These are phyloP conservation scores for Coemansia sp. DNA, from an alignment of 192 early-diverging fungal species.

Conservation along the genomic window DNA sequence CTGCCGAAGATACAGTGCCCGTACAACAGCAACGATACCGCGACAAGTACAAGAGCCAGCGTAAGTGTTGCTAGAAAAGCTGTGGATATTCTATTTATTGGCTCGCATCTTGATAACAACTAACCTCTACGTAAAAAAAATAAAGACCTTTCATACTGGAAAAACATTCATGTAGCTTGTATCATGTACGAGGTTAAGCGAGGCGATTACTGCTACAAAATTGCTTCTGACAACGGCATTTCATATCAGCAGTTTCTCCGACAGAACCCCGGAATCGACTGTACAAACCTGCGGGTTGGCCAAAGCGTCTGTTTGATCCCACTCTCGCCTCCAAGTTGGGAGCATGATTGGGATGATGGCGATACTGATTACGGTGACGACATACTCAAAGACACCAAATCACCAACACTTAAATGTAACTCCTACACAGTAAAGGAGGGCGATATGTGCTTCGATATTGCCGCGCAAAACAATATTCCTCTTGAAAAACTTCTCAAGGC, in stretches of 20 bases:
- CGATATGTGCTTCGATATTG: conserved; percentile 44
- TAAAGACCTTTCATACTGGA: not conserved
- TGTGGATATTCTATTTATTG: not conserved
- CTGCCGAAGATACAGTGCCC: not conserved
- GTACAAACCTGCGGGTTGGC: conserved; percentile 22
- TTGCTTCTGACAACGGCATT: conserved; percentile 34
- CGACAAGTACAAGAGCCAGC: not conserved
- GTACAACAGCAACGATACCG: conserved; percentile 5
- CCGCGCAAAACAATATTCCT: conserved; percentile 13
- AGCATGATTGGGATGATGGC: conserved; percentile 5
- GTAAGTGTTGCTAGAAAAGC: not conserved
- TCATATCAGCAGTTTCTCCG: conserved; percentile 37
- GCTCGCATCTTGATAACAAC: not conserved
- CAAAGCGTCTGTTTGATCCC: conserved; percentile 48
- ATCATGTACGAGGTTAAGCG: conserved; percentile 47
- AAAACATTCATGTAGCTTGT: conserved; percentile 11
- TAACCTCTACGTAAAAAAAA: not conserved
- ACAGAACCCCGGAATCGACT: conserved; percentile 49
- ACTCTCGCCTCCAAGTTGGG: conserved; percentile 3
- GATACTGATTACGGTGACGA: not conserved
- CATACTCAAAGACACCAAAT: not conserved
- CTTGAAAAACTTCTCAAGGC: conserved; percentile 17
- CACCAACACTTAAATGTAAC: conserved; percentile 6
- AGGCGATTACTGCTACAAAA: conserved; percentile 56
- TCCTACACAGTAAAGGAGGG: conserved; percentile 38